Evolutionary conservation across 1,139 yeast genomes (phyloP).

Genomic region (Komagataea norvegica): DNA sequence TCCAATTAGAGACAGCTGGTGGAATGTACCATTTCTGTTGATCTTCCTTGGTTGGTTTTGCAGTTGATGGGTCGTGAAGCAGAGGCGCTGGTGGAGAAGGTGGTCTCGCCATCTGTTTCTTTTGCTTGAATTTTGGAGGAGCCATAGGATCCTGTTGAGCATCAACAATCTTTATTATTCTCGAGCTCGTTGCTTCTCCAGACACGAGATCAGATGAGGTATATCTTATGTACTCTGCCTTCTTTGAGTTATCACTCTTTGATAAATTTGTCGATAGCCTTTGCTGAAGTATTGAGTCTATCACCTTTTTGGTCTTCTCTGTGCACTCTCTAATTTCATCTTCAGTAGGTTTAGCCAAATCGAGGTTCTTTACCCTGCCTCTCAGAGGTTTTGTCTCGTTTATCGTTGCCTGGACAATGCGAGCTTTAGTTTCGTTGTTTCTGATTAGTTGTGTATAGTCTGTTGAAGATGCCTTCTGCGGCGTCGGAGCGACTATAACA

Average conservation of each 20-base stretch:
- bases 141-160: constrained; percentile 77
- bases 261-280: constrained; percentile 29
- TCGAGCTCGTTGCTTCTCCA: constrained; percentile 23
- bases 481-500: constrained; percentile 15
- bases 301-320: constrained; percentile 43
- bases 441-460: constrained; percentile 21
- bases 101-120: constrained; percentile 67
- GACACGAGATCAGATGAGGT: constrained; percentile 42
- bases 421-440: constrained; percentile 16
- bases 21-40: constrained; percentile 86
- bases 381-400: constrained; percentile 46
- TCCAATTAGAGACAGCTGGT: constrained; percentile 92
- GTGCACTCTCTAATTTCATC: constrained; percentile 37
- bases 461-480: constrained; percentile 5
- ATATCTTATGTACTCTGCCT: constrained; percentile 43
- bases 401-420: constrained; percentile 22
- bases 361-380: constrained; percentile 34
- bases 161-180: constrained; percentile 53
- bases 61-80: constrained; percentile 39
- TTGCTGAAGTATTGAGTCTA: constrained; percentile 40
- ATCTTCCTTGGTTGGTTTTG: constrained; percentile 66
- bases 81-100: constrained; percentile 64
- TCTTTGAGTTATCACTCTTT: constrained; percentile 20
- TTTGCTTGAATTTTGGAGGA: constrained; percentile 72
- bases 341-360: constrained; percentile 36